Conservation (phyloP, 2,329 filamentous ascomycete genomes). For the Trichoderma simmonsii region DNA sequence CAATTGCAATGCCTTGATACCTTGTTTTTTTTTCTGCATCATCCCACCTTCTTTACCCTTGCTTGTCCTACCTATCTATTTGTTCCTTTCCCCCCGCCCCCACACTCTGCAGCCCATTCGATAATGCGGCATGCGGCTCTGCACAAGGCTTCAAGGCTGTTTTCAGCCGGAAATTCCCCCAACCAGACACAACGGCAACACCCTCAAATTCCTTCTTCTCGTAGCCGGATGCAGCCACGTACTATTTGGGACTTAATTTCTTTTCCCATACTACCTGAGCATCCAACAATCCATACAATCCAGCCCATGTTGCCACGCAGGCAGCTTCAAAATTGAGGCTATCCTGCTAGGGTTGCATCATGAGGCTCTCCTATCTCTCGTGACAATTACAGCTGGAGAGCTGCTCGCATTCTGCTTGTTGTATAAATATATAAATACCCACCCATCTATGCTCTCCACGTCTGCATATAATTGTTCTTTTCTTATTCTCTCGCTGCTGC, state of each 20-base stretch:
- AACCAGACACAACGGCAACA: neutral
- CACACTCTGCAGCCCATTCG: neutral
- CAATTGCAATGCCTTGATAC: neutral
- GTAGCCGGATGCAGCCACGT: neutral
- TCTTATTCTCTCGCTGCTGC: neutral
- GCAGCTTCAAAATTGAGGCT: neutral
- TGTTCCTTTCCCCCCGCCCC: neutral
- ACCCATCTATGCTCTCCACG: neutral
- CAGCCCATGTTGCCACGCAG: neutral
- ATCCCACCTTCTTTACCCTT: neutral
- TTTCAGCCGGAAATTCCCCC: neutral
- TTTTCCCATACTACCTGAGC: neutral
- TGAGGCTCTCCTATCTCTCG: neutral
- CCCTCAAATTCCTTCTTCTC: neutral
- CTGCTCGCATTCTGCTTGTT: neutral
- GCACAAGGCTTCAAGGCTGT: slow-evolving; percentile 1
- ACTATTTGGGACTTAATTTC: neutral
- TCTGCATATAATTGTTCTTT: neutral
- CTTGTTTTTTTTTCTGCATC: neutral
- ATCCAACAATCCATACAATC: neutral
- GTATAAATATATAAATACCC: neutral
- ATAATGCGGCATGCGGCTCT: slow-evolving; percentile 1
- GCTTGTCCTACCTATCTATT: neutral
- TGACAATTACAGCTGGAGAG: neutral
- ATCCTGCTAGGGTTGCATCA: neutral